A percentile compares a stretch with the other conserved stretches of the same genome.
phyloP scores from a whole-genome alignment of 2,329 filamentous ascomycete species.

The Colletotrichum sp. region DNA sequence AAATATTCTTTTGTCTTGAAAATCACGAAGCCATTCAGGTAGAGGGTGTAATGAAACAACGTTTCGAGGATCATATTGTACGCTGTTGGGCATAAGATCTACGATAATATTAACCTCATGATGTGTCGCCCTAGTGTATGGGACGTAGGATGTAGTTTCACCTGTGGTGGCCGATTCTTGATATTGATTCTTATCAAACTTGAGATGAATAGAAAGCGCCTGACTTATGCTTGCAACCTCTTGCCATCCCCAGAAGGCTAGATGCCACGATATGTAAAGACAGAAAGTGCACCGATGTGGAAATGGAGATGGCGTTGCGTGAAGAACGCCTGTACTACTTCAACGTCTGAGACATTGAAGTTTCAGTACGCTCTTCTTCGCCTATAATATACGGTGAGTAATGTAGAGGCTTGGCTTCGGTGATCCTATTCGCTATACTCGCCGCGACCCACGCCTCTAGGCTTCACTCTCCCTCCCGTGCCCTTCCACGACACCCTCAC shows the following conservation, averaged over 20 bases:
- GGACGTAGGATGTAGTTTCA: not conserved
- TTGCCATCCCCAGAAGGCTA: not conserved
- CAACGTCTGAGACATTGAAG: not conserved
- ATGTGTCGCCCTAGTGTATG: not conserved
- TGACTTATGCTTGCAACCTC: not conserved
- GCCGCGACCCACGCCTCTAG: not conserved
- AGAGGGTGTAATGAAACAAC: not conserved
- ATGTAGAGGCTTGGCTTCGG: not conserved
- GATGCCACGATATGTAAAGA: not conserved
- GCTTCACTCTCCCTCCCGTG: not conserved
- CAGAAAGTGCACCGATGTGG: not conserved
- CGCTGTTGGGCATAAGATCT: not conserved
- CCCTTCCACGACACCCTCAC: not conserved
- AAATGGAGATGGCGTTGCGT: not conserved
- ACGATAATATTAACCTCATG: not conserved
- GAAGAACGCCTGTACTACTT: not conserved
- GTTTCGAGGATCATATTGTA: not conserved
- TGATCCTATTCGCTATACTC: not conserved
- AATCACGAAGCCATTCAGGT: not conserved
- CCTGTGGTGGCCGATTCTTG: fast-evolving
- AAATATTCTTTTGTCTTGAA: not conserved
- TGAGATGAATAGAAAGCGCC: not conserved
- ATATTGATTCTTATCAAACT: not conserved
- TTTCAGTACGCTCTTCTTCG: not conserved
- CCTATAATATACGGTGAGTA: not conserved